phyloP scores from a whole-genome alignment of 306 rosid species.

The Hippophae rhamnoides region DNA sequence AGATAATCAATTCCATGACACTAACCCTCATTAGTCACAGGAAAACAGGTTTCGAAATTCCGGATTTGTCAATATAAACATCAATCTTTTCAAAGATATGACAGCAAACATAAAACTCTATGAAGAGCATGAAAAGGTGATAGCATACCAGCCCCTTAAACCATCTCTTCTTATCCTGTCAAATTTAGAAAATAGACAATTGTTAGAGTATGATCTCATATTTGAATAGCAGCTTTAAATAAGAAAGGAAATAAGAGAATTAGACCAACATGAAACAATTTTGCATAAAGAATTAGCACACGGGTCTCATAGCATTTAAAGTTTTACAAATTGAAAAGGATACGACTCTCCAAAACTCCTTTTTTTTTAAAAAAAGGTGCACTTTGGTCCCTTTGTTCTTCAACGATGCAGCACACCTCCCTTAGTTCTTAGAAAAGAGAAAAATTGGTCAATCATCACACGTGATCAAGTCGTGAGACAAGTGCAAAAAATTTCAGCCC shows the following conservation, averaged over 20 bases:
- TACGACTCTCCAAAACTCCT: too few relatives aligned
- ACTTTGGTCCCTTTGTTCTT: too few relatives aligned
- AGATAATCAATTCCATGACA: too few relatives aligned
- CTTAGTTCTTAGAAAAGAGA: too few relatives aligned
- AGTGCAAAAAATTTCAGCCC: too few relatives aligned
- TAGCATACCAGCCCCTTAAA: slow-evolving; percentile 27
- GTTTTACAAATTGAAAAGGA: too few relatives aligned
- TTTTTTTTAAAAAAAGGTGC: too few relatives aligned
- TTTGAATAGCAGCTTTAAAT: background rate
- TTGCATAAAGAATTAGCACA: background rate
- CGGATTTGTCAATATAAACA: slow-evolving; percentile 3
- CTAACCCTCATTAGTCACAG: background rate
- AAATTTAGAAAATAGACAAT: slow-evolving; percentile 24
- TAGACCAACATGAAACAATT: background rate
- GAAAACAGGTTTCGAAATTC: background rate
- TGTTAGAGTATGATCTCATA: slow-evolving; percentile 22
- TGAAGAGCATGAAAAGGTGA: slow-evolving; percentile 4
- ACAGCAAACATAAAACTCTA: slow-evolving; percentile 1
- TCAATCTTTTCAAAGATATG: slow-evolving; percentile 1
- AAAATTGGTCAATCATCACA: too few relatives aligned
- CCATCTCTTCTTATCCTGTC: slow-evolving; percentile 82
- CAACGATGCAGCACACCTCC: too few relatives aligned
- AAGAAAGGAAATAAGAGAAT: background rate
- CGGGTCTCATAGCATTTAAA: too few relatives aligned
- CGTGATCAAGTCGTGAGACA: too few relatives aligned